Base-by-base conservation (phyloP, 176 grass and related monocot species). In the Pharus latifolius region DNA sequence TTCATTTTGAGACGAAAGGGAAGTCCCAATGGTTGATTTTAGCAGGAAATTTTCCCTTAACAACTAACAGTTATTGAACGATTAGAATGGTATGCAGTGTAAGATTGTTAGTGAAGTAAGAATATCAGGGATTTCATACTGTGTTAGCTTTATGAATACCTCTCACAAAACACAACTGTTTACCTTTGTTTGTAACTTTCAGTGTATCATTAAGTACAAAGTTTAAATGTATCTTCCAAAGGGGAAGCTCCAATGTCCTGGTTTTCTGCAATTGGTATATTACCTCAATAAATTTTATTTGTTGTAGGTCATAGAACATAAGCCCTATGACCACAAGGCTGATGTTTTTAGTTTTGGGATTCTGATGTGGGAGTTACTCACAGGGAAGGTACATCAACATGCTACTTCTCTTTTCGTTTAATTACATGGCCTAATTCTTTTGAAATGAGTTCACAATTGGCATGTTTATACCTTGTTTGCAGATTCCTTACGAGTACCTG, bases 311-410 rank as follows among this genome's bases (percentile, higher is more conserved):
- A 99, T 99, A 86, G 95, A 99, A 67, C 95, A 99, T 75, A 99
- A 88, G 78, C 90, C 90, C n/a, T 99, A 99, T 53, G 90, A 94
- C 70, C 95, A 99, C 75, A 99, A 99, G 67, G 95, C 95, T 57
- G 95, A 99, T 79, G 95, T 99, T 62, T 99, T 99, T 81, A 99
- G 95, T 84, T 99, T 94, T 66, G 95, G 95, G 75, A 80, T 99
- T 78, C 65, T 99, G 76, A n/a, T 99, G 57, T 99, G 95, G 95
- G 95, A 99, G 20, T 87, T 99, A 48, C 78, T 99, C 68, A 99
- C 95, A n/a, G 95, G 86, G 78, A 99, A 99, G 87, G 95, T 99
- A 81, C 19, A 25, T 5, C 48, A 45, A 43, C 46, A 42, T 65
- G 12, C 46, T 74, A 60, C 51, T 54, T 38, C 23, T 66, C 0